These are phyloP conservation scores for Voacanga thouarsii DNA, from an alignment of 257 asterid genomes.

Conservation along the genomic window DNA sequence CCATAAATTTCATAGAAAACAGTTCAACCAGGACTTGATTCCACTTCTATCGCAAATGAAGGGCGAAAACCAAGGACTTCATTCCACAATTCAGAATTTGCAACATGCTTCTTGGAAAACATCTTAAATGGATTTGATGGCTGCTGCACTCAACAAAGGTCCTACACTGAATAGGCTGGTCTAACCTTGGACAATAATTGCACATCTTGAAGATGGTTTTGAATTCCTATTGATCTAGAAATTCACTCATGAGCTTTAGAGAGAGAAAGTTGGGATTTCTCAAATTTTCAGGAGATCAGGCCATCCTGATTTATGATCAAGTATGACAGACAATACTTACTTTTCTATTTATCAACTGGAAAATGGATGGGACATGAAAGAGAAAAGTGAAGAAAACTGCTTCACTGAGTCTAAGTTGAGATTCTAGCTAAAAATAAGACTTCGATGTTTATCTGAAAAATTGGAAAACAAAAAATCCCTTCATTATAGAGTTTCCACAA, in stretches of 20 bases:
- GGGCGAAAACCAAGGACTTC: not conserved
- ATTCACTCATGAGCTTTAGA: not conserved
- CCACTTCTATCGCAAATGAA: not conserved
- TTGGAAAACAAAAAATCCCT: not conserved
- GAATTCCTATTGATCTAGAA: not conserved
- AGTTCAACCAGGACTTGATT: not conserved
- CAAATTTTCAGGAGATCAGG: not conserved
- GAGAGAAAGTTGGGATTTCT: not conserved
- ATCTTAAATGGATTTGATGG: not conserved
- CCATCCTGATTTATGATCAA: not conserved
- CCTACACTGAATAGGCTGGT: not conserved
- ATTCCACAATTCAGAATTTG: not conserved
- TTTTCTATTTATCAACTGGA: not conserved
- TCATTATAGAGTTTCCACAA: slow-evolving; percentile 4
- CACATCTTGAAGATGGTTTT: not conserved
- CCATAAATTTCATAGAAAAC: not conserved
- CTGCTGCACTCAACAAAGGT: not conserved
- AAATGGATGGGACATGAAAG: not conserved
- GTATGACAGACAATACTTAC: not conserved
- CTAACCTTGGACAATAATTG: not conserved
- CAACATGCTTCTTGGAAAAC: not conserved
- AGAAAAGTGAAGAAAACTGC: slow-evolving; percentile 5
- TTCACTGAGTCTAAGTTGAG: not conserved
- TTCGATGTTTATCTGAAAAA: not conserved
- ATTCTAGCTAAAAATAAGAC: not conserved